Conservation (phyloP, 2,329 filamentous ascomycete species). For the Myriosclerotinia curreyana region DNA sequence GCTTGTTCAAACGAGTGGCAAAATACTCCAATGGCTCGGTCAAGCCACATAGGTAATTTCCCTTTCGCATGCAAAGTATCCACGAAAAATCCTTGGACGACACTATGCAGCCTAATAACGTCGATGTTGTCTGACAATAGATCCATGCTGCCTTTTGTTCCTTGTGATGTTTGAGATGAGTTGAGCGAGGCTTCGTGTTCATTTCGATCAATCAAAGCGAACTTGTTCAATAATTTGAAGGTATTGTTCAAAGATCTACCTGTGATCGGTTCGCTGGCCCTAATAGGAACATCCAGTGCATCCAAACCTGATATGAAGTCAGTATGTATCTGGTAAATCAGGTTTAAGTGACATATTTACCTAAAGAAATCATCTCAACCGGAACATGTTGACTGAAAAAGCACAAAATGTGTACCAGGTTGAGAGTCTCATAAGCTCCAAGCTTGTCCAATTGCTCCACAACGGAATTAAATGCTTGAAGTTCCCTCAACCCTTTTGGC, state of each 20-base stretch:
- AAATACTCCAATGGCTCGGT: constrained; percentile 48
- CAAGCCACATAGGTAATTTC: constrained; percentile 49
- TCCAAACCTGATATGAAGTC: constrained; percentile 42
- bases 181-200: constrained; percentile 40
- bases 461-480: constrained; percentile 49
- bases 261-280: constrained; percentile 42
- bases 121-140: constrained; percentile 48
- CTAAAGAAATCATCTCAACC: constrained; percentile 61
- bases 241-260: constrained; percentile 45
- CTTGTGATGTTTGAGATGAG: constrained; percentile 34
- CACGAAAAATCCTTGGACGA: constrained; percentile 53
- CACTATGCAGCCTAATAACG: constrained; percentile 50
- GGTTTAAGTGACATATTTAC: constrained; percentile 37
- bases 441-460: constrained; percentile 49
- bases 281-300: constrained; percentile 49
- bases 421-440: constrained; percentile 54
- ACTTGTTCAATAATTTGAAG: constrained; percentile 50
- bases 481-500: constrained; percentile 49
- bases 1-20: constrained; percentile 50
- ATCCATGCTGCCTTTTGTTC: constrained; percentile 44
- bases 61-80: constrained; percentile 45
- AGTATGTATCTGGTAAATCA: background rate
- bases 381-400: constrained; percentile 65
- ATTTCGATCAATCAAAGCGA: constrained; percentile 51
- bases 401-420: constrained; percentile 61